Evolutionary conservation across 2,329 filamentous ascomycete species (phyloP).

Genomic region (Alternaria brassicae): DNA sequence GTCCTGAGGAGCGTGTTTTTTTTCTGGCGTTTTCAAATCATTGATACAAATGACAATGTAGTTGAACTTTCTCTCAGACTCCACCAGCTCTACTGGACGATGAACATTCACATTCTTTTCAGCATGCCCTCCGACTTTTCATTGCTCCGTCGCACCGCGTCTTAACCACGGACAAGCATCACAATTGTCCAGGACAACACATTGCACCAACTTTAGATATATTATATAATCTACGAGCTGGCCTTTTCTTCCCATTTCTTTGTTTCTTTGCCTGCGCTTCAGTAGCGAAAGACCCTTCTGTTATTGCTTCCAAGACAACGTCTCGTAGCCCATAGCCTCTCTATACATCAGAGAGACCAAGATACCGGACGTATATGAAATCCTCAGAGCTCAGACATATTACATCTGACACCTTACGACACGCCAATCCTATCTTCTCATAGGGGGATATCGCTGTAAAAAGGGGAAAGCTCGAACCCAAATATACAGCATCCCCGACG

Average conservation of each 20-base stretch:
- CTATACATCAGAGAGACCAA: background rate
- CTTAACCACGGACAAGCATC: background rate
- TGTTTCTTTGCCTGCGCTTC: background rate
- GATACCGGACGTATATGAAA: background rate
- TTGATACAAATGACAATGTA: background rate
- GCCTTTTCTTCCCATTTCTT: conserved; percentile 7
- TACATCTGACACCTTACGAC: background rate
- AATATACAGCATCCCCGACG: conserved; percentile 11
- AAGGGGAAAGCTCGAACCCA: conserved; percentile 1
- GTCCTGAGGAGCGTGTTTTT: background rate
- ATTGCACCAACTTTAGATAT: conserved; percentile 1
- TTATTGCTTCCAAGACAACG: background rate
- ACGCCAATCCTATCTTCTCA: background rate
- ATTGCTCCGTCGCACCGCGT: background rate
- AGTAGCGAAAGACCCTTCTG: background rate
- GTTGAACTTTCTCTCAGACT: background rate
- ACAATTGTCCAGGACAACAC: background rate
- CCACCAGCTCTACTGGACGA: background rate
- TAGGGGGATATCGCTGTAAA: background rate
- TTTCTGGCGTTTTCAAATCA: background rate
- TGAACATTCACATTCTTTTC: background rate
- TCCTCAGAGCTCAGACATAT: background rate
- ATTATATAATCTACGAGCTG: conserved; percentile 6
- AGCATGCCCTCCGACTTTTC: background rate
- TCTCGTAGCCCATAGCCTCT: conserved; percentile 1